These are phyloP conservation scores for Paspalum vaginatum DNA, from an alignment of 176 grass and related monocot species.

Conservation along the genomic window DNA sequence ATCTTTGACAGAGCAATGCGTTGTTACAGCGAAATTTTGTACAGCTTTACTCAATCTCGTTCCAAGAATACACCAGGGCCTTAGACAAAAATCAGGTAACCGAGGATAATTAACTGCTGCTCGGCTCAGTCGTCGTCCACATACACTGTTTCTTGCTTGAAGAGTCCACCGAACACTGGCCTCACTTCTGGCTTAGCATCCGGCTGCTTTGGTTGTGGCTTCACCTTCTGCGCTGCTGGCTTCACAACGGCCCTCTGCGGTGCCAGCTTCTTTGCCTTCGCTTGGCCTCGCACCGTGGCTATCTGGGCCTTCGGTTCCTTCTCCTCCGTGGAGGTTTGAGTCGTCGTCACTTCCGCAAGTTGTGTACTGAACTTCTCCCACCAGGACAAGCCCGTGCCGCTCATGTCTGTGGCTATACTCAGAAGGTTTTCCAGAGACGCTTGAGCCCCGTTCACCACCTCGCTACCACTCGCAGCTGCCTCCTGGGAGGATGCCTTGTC, in stretches of 20 bases:
- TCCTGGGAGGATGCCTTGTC: conserved; percentile 34
- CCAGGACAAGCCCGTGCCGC: conserved; percentile 60
- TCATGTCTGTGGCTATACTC: conserved; percentile 53
- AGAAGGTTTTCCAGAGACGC: conserved; percentile 61
- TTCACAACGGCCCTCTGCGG: conserved; percentile 80
- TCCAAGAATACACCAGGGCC: conserved; percentile 12
- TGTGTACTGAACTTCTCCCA: conserved; percentile 82
- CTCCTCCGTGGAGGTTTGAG: conserved; percentile 32
- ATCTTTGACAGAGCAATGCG: neutral
- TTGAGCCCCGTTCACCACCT: conserved; percentile 24
- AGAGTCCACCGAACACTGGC: conserved; percentile 87
- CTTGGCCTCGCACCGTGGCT: conserved; percentile 75
- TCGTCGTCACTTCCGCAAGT: conserved; percentile 30
- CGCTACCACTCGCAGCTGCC: conserved; percentile 19
- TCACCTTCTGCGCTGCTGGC: conserved; percentile 55
- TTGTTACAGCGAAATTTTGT: conserved; percentile 25
- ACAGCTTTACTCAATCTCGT: conserved; percentile 28
- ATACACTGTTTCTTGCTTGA: conserved; percentile 93
- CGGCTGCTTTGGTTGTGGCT: conserved; percentile 47
- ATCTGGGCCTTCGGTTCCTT: conserved; percentile 68
- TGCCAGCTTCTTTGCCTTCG: conserved; percentile 79
- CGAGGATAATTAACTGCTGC: conserved; percentile 4
- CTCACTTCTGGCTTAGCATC: conserved; percentile 63
- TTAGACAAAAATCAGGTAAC: conserved; percentile 36
- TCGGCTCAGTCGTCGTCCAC: conserved; percentile 73